phyloP scores from a whole-genome alignment of 2,329 filamentous ascomycete genomes.

The Fusarium musae region DNA sequence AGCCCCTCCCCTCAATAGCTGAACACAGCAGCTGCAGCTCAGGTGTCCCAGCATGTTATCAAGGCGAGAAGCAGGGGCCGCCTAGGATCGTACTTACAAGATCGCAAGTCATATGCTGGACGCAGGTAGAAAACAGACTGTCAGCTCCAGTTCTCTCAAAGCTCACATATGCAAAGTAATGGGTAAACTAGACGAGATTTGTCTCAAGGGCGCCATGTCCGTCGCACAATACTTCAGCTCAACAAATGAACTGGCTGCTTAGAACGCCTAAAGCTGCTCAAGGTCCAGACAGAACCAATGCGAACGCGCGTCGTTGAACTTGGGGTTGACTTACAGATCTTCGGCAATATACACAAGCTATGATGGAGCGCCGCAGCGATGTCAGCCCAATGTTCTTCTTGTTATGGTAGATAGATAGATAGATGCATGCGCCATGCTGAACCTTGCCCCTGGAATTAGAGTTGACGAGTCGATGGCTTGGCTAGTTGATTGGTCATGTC shows the following conservation, averaged over 20 bases:
- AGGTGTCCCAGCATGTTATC: constrained; percentile 13
- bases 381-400: constrained; percentile 48
- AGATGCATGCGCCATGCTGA: constrained; percentile 23
- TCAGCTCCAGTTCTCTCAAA: constrained; percentile 42
- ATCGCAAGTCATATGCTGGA: constrained; percentile 91
- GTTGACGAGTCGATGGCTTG: constrained; percentile 19
- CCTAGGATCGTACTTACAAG: constrained; percentile 70
- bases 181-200: constrained; percentile 17
- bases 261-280: constrained; percentile 23
- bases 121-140: constrained; percentile 37
- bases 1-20: constrained; percentile 14
- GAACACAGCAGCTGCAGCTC: constrained; percentile 23
- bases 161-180: constrained; percentile 24
- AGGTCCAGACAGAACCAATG: constrained; percentile 34
- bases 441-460: constrained; percentile 7
- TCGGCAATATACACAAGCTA: constrained; percentile 89
- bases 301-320: constrained; percentile 42
- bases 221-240: constrained; percentile 29
- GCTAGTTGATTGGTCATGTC: constrained; percentile 23
- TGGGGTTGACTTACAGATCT: constrained; percentile 79
- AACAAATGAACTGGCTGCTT: constrained; percentile 29
- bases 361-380: constrained; percentile 45
- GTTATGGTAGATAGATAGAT: constrained; percentile 17
- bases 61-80: constrained; percentile 40
- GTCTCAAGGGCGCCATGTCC: constrained; percentile 17